These are phyloP conservation scores for Ophiostoma quercus DNA, from an alignment of 2,329 filamentous ascomycete species.

Conservation along the genomic window DNA sequence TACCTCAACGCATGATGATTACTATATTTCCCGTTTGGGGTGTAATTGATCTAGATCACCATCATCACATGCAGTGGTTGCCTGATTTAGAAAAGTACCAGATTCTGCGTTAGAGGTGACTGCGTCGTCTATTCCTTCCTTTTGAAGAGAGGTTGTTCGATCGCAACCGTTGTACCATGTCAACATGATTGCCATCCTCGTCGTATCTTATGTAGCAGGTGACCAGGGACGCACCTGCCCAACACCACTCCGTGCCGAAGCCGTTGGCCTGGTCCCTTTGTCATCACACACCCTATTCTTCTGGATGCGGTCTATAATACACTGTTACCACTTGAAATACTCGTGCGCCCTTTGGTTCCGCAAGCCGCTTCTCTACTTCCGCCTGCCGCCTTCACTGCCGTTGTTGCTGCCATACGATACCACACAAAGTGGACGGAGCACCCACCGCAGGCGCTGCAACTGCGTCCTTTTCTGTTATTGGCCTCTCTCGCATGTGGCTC, in stretches of 20 bases:
- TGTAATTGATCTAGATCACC: not conserved
- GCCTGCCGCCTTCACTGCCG: not conserved
- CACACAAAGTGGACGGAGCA: not conserved
- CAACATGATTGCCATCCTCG: not conserved
- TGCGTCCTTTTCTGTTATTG: not conserved
- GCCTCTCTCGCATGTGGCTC: not conserved
- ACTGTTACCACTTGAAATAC: not conserved
- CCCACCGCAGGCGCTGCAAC: not conserved
- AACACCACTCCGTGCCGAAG: not conserved
- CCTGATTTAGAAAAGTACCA: not conserved
- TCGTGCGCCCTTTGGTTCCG: not conserved
- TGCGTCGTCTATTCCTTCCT: constrained; percentile 4
- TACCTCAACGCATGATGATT: not conserved
- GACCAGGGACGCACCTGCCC: not conserved
- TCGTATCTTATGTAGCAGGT: not conserved
- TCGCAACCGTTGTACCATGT: not conserved
- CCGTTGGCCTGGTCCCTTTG: not conserved
- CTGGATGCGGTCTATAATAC: not conserved
- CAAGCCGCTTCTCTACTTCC: not conserved
- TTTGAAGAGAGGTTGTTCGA: not conserved
- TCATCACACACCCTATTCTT: not conserved
- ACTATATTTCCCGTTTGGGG: constrained; percentile 1
- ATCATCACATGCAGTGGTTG: constrained; percentile 5
- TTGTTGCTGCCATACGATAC: not conserved
- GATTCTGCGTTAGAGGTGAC: not conserved